phyloP scores from a whole-genome alignment of 2,329 filamentous ascomycete species.

The Davidsoniella virescens region DNA sequence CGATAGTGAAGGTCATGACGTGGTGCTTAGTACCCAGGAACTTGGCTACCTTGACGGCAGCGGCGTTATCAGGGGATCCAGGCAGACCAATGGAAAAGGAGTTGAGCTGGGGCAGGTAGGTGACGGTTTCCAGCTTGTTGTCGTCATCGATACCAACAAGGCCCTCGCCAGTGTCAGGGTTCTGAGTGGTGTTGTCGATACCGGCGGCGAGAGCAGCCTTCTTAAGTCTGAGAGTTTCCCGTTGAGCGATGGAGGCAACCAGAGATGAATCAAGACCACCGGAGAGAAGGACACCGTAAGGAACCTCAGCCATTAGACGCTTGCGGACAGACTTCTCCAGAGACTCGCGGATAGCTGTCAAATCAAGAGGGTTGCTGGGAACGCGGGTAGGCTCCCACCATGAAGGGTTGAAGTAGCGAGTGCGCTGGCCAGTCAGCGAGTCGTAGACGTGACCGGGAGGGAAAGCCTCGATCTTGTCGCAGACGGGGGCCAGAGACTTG shows the following conservation, averaged over 20 bases:
- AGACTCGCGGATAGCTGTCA: slow-evolving; percentile 62
- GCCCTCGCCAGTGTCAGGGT: slow-evolving; percentile 42
- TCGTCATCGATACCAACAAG: slow-evolving; percentile 91
- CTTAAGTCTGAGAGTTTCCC: slow-evolving; percentile 69
- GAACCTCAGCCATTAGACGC: slow-evolving; percentile 95
- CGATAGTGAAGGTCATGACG: slow-evolving; percentile 93
- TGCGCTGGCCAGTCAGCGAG: slow-evolving; percentile 72
- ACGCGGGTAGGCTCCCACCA: slow-evolving; percentile 80
- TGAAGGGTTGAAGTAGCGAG: slow-evolving; percentile 75
- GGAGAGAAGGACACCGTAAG: slow-evolving; percentile 88
- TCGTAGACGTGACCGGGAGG: slow-evolving; percentile 93
- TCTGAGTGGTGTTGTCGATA: slow-evolving; percentile 28
- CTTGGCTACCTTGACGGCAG: slow-evolving; percentile 81
- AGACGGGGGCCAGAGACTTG: slow-evolving; percentile 83
- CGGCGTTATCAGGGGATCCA: slow-evolving; percentile 79
- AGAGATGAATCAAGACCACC: slow-evolving; percentile 92
- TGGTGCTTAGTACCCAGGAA: slow-evolving; percentile 97
- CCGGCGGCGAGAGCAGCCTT: slow-evolving; percentile 38
- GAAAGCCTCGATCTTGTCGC: slow-evolving; percentile 88
- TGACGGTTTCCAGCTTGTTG: slow-evolving; percentile 75
- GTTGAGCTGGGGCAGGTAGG: slow-evolving; percentile 87
- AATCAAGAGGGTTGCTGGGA: slow-evolving; percentile 65
- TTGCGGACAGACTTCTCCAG: slow-evolving; percentile 89
- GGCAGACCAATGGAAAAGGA: slow-evolving; percentile 97
- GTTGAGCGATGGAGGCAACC: slow-evolving; percentile 86